Base-by-base conservation (phyloP, 768 basidiomycete genomes). In the Leccinum rimulosum region DNA sequence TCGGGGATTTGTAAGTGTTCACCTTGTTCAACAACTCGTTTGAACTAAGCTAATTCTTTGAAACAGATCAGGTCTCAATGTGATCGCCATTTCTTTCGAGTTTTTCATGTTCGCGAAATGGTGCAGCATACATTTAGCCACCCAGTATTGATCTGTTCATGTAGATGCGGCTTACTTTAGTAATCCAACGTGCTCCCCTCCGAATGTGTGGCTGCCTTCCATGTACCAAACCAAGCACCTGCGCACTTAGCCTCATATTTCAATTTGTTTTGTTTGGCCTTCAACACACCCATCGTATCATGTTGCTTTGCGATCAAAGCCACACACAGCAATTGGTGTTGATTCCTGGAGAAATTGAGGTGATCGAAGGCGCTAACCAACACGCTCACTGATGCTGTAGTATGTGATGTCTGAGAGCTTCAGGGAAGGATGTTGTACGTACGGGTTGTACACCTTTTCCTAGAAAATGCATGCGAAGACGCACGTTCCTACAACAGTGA, bases 401-500 rank as follows among this genome's bases (percentile, higher is more conserved):
- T 5, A 17, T 38, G 38, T 17, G 38, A 15, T 3, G 38, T 14
- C 1, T 17, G 38, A 17, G 38, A 38, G 15, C 38, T 38, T 17
- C 15, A 15, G 14, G 14, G 38, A 38, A 38, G 38, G 38, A 17
- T 9, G 9, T 43, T 43, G 17, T 43, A 19, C n/a, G n/a, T n/a
- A n/a, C n/a, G n/a, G n/a, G n/a, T n/a, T n/a, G n/a, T n/a, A n/a
- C n/a, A n/a, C n/a, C n/a, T n/a, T n/a, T n/a, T n/a, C n/a, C n/a
- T n/a, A n/a, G n/a, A n/a, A n/a, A n/a, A 52, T 59, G 17, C 28
- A 17, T 12, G 36, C 36, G n/a, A 28, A n/a, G 17, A 70, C 83
- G 55, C 64, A 93, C 93, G 72, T 92, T 93, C 30, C 92, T 91
- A 61, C 91, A 93, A 69, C 97, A 98, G 69, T 96, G 95, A 55